Conservation (phyloP, 257 asterid genomes). For the Parsonsia alboflavescens region DNA sequence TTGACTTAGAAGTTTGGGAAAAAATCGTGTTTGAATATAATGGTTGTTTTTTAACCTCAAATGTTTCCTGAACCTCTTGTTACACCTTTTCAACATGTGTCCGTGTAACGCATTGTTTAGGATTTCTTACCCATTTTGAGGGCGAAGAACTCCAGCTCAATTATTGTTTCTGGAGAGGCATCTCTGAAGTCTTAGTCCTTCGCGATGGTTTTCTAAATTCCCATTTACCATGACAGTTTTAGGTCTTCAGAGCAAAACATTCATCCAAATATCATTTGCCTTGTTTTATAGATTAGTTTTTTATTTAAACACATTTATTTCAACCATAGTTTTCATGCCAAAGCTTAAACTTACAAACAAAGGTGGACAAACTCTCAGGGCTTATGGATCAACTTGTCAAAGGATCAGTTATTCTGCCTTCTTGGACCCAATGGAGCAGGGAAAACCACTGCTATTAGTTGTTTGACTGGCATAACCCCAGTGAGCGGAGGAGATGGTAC, state of each 20-base stretch:
- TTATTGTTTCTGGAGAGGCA: background rate
- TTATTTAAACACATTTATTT: background rate
- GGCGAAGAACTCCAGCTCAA: background rate
- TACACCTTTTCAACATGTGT: background rate
- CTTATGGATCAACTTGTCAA: slow-evolving; percentile 81
- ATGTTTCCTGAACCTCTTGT: background rate
- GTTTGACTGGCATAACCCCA: slow-evolving; percentile 92
- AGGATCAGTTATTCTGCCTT: slow-evolving; percentile 92
- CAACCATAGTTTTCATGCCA: background rate
- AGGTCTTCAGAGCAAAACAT: background rate
- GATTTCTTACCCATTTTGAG: background rate
- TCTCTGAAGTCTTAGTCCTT: background rate
- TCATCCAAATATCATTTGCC: background rate
- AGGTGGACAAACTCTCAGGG: slow-evolving; percentile 49
- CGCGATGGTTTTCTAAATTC: background rate
- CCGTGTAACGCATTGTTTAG: background rate
- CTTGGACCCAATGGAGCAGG: slow-evolving; percentile 99
- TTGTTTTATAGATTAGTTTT: background rate
- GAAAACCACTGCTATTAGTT: slow-evolving; percentile 82
- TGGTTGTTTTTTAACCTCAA: background rate
- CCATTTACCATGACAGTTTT: background rate
- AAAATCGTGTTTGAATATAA: background rate
- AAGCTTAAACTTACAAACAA: background rate
- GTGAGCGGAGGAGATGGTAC: slow-evolving; percentile 93
- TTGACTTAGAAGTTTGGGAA: no score